phyloP scores from a whole-genome alignment of 805 yeast species.

The Maudiozyma pseudohumilis region DNA sequence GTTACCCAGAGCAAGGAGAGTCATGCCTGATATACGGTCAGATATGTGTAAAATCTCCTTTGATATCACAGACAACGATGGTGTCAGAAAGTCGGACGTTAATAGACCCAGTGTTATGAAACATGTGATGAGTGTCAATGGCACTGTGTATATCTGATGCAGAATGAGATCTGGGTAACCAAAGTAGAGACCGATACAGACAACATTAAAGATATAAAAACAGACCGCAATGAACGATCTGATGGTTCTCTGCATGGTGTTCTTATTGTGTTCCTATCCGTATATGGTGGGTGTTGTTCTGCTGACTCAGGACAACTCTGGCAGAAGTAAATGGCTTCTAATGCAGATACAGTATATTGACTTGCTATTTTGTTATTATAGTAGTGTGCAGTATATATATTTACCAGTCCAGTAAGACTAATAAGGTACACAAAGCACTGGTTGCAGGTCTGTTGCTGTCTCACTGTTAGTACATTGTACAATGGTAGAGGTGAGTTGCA shows the following conservation, averaged over 20 bases:
- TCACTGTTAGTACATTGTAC: too few relatives aligned
- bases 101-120: conserved; percentile 64
- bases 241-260: background rate
- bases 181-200: background rate
- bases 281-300: too few relatives aligned
- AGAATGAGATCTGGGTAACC: background rate
- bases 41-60: conserved; percentile 45
- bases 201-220: conserved; percentile 7
- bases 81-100: conserved; percentile 76
- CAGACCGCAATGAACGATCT: background rate
- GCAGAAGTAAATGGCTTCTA: too few relatives aligned
- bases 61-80: conserved; percentile 63
- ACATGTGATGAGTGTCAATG: conserved; percentile 28
- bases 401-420: too few relatives aligned
- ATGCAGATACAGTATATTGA: too few relatives aligned
- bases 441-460: too few relatives aligned
- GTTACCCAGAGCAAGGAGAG: conserved; percentile 82
- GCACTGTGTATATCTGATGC: conserved; percentile 11
- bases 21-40: conserved; percentile 75
- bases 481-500: too few relatives aligned
- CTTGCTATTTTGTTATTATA: too few relatives aligned
- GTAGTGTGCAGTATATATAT: too few relatives aligned
- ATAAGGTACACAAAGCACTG: too few relatives aligned
- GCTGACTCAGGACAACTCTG: too few relatives aligned
- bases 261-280: too few relatives aligned